These are phyloP conservation scores for Penicillium sp. DNA, from an alignment of 2,329 filamentous ascomycete species.

Conservation along the genomic window DNA sequence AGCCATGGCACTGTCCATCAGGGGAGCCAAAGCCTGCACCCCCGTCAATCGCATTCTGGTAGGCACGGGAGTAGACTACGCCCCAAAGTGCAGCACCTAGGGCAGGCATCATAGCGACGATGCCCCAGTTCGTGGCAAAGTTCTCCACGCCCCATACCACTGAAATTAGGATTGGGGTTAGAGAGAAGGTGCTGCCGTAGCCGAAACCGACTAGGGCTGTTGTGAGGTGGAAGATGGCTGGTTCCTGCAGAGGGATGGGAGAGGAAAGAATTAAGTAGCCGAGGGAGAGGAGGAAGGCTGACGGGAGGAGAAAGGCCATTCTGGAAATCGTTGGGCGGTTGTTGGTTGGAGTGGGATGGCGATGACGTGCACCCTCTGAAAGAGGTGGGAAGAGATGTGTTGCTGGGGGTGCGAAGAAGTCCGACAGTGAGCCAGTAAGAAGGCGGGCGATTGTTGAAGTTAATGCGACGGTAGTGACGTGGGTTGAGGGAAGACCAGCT, in stretches of 20 bases:
- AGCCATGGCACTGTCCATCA: slow-evolving; percentile 76
- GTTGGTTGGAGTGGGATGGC: slow-evolving; percentile 38
- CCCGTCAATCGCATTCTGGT: slow-evolving; percentile 49
- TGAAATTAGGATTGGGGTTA: slow-evolving; percentile 90
- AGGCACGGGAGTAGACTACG: slow-evolving; percentile 72
- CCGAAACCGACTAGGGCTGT: slow-evolving; percentile 85
- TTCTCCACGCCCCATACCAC: slow-evolving; percentile 99
- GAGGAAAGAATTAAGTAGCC: slow-evolving; percentile 81
- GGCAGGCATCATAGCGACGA: slow-evolving; percentile 90
- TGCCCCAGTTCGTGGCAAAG: slow-evolving; percentile 97
- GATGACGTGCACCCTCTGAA: slow-evolving; percentile 48
- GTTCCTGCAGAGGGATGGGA: slow-evolving; percentile 78
- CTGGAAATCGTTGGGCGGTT: slow-evolving; percentile 70
- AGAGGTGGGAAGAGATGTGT: slow-evolving; percentile 63
- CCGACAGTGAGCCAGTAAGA: slow-evolving; percentile 86
- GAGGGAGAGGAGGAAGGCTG: slow-evolving; percentile 73
- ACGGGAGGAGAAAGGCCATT: slow-evolving; percentile 77
- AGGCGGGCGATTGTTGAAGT: slow-evolving; percentile 90
- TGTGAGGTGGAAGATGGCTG: slow-evolving; percentile 82
- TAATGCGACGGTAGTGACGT: slow-evolving; percentile 89
- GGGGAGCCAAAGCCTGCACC: slow-evolving; percentile 34
- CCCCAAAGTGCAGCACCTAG: slow-evolving; percentile 89
- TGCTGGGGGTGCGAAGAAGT: slow-evolving; percentile 76
- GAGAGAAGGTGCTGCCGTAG: slow-evolving; percentile 88
- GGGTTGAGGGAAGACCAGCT: slow-evolving; percentile 74